These are phyloP conservation scores for Mitragyna speciosa DNA, from an alignment of 257 asterid species.

Conservation along the genomic window DNA sequence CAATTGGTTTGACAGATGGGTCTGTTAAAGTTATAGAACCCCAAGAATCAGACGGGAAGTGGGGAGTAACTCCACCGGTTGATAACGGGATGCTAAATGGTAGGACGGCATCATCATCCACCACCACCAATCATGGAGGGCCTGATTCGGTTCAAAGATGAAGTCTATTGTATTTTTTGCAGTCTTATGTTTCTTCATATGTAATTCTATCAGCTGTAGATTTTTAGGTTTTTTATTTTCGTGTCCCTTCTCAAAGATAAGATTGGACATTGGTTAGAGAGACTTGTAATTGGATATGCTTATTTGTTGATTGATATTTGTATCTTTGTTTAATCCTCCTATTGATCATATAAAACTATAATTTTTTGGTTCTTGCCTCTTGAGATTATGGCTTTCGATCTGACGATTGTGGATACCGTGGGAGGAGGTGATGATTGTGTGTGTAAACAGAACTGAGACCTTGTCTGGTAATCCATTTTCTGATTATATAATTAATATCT, in stretches of 20 bases:
- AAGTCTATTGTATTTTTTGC: conserved; percentile 12
- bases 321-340: conserved; percentile 3
- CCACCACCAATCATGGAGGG: conserved; percentile 63
- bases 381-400: background rate
- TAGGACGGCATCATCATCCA: conserved; percentile 65
- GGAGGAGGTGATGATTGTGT: too few species aligned
- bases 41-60: conserved; percentile 70
- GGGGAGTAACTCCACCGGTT: conserved; percentile 78
- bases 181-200: conserved; percentile 32
- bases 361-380: background rate
- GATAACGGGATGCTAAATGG: conserved; percentile 65
- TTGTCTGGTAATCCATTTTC: too few species aligned
- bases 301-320: conserved; percentile 26
- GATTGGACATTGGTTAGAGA: conserved; percentile 38
- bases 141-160: conserved; percentile 78
- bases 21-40: conserved; percentile 96
- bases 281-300: conserved; percentile 16
- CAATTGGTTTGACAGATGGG: conserved; percentile 85
- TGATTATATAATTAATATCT: background rate
- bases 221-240: conserved; percentile 41
- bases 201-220: conserved; percentile 53
- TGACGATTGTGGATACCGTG: background rate
- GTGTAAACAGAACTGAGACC: too few species aligned
- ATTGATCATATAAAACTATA: background rate
- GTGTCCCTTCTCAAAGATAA: conserved; percentile 36